Evolutionary conservation across 2,329 filamentous ascomycete genomes (phyloP), one percentile per base, ranked within the genome.

Genomic region (Tolypocladium endophyticum): DNA sequence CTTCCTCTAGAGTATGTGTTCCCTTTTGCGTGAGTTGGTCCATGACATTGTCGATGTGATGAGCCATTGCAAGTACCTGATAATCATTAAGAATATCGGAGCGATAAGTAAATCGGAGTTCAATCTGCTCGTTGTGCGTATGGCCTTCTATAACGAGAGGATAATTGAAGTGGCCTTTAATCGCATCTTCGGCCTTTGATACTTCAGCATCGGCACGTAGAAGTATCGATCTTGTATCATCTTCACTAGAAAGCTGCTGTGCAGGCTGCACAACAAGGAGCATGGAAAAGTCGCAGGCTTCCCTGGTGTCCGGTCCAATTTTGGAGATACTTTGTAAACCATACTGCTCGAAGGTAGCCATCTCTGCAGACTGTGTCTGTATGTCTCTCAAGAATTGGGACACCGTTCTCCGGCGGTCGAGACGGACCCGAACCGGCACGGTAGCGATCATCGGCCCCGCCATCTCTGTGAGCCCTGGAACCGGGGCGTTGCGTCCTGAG

Each of bases 401-500:
- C 6, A 64, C 45, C 47, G 35, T 41, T 3, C 61, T 47, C 33
- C 57, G 52, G 9, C 16, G 52, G 14, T 61, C 57, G 1, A 65
- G 25, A 2, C 56, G 35, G 7, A 64, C 30, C 1, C 61, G 55
- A 4, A 66, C 47, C 1, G 65, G 64, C 5, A 69, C 55, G 1
- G 63, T 65, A 8, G 63, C 62, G 25, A 68, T 61, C 11, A 60
- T 60, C 16, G 65, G 65, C 0, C 65, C 69, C 1, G 64, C 18
- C 16, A 69, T 66, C 4, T 33, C 47, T 4, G 66, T 62, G 4
- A 71, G 61, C 1, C 59, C 65, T 6, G 45, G 45, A 5, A 72
- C 61, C 0, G 66, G 56, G 0, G 64, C 63, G 18, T 67, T 61
- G 3, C 69, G 64, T 2, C 69, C 70, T 1, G 65, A 68, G 3